phyloP scores from a whole-genome alignment of 306 rosid genomes.

The Clitoria ternatea region DNA sequence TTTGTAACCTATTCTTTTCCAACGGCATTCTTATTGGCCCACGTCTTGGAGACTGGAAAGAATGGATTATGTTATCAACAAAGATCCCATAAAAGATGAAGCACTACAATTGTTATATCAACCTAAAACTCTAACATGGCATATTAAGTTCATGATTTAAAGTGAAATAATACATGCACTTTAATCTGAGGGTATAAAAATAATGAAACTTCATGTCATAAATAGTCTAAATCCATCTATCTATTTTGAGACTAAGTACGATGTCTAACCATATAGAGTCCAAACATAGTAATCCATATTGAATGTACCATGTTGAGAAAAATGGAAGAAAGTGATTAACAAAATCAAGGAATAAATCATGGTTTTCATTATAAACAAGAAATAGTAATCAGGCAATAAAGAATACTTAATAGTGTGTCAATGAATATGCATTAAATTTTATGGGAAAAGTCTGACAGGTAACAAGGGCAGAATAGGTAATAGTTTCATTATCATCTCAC shows the following conservation, averaged over 20 bases:
- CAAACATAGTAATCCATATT: background rate
- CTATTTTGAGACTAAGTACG: background rate
- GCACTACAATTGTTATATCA: background rate
- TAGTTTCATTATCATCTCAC: constrained; percentile 44
- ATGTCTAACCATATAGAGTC: background rate
- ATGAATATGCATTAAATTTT: constrained; percentile 2
- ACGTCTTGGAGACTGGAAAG: constrained; percentile 39
- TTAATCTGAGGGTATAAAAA: background rate
- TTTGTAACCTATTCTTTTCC: no score
- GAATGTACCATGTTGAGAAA: background rate
- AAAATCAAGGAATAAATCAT: background rate
- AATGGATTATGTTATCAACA: constrained; percentile 64
- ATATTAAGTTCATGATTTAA: background rate
- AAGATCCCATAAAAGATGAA: constrained; percentile 63
- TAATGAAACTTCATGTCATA: background rate
- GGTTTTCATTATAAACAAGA: background rate
- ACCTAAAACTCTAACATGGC: constrained; percentile 19
- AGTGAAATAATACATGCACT: constrained; percentile 1
- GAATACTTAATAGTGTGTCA: background rate
- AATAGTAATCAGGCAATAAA: constrained; percentile 1
- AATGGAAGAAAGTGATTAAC: background rate
- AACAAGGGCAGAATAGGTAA: constrained; percentile 4
- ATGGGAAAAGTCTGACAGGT: background rate
- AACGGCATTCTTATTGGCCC: no score
- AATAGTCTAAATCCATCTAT: background rate